Conservation (phyloP, 257 asterid species). For the Solanum appendiculatum region DNA sequence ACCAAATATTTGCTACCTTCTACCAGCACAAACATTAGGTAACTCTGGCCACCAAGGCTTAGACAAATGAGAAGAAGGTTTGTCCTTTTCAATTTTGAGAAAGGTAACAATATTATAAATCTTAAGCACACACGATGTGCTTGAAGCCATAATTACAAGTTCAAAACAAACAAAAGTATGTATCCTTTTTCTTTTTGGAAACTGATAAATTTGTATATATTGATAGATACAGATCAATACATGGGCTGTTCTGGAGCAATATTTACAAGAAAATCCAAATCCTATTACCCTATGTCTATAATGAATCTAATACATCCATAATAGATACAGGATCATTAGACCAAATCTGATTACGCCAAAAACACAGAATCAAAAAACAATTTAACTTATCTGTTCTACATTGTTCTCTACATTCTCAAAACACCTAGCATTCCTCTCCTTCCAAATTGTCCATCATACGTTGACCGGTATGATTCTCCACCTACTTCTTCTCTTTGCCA, state of each 20-base stretch:
- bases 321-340: neutral
- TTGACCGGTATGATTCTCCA: neutral
- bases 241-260: neutral
- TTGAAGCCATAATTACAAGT: neutral
- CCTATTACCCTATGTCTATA: neutral
- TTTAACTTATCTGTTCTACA: neutral
- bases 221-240: neutral
- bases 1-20: neutral
- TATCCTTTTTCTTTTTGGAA: neutral
- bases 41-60: neutral
- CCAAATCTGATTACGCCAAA: neutral
- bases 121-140: neutral
- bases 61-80: neutral
- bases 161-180: neutral
- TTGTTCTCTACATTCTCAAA: neutral
- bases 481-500: neutral
- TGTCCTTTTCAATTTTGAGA: neutral
- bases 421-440: neutral
- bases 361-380: neutral
- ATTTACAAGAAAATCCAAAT: neutral
- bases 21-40: neutral
- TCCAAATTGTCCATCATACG: neutral
- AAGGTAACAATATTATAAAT: neutral
- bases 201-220: neutral
- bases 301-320: neutral